These are phyloP conservation scores for Cymbidium sinense DNA, from an alignment of 106 monocot species.

Conservation along the genomic window DNA sequence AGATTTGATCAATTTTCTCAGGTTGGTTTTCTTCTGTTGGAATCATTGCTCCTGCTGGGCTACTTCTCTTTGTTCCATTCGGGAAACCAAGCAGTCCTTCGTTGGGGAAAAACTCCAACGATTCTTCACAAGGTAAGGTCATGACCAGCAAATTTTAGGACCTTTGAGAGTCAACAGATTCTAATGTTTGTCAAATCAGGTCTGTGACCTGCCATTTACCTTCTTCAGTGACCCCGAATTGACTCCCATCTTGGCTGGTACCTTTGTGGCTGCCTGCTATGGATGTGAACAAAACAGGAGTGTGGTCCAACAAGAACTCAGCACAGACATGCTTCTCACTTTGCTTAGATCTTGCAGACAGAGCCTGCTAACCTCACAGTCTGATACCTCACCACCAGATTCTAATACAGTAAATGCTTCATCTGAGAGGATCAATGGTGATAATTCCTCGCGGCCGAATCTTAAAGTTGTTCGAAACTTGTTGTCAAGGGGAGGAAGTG, in stretches of 20 bases:
- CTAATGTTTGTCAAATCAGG: constrained; percentile 33
- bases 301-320: constrained; percentile 87
- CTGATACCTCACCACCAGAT: constrained; percentile 22
- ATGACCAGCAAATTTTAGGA: neutral
- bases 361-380: constrained; percentile 15
- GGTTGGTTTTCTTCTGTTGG: constrained; percentile 82
- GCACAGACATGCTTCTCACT: constrained; percentile 91
- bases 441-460: constrained; percentile 29
- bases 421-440: constrained; percentile 40
- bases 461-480: constrained; percentile 26
- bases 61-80: constrained; percentile 82
- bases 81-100: constrained; percentile 94
- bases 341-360: constrained; percentile 70
- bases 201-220: constrained; percentile 89
- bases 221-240: constrained; percentile 97
- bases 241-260: constrained; percentile 76
- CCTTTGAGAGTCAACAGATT: neutral
- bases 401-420: constrained; percentile 12
- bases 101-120: constrained; percentile 96
- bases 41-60: constrained; percentile 74
- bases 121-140: constrained; percentile 82
- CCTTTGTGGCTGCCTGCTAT: constrained; percentile 79
- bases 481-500: constrained; percentile 22
- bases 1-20: constrained; percentile 13
- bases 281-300: constrained; percentile 85